A percentile compares a stretch with the other conserved stretches of the same genome.
Evolutionary conservation across 2,329 filamentous ascomycete genomes (phyloP).

Genomic region (Onygenales sp.): DNA sequence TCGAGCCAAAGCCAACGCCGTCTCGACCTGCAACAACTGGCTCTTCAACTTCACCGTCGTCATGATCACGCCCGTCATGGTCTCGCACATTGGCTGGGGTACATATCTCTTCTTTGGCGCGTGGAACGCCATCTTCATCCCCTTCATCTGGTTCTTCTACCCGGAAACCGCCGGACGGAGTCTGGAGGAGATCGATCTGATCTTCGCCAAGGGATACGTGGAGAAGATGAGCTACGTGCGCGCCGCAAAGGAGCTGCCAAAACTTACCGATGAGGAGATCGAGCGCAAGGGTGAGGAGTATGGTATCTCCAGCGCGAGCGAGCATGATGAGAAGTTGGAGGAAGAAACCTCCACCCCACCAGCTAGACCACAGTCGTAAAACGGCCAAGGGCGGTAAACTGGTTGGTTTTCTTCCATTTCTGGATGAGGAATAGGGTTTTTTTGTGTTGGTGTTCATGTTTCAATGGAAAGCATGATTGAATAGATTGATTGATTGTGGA

Average conservation of each 20-base stretch:
- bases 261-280: slow-evolving; percentile 26
- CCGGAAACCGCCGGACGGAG: slow-evolving; percentile 39
- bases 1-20: slow-evolving; percentile 46
- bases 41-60: slow-evolving; percentile 47
- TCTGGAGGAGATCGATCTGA: slow-evolving; percentile 36
- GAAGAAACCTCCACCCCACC: neutral
- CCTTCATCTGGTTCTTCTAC: slow-evolving; percentile 47
- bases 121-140: slow-evolving; percentile 39
- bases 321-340: neutral
- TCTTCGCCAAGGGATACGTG: slow-evolving; percentile 35
- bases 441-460: too few relatives aligned
- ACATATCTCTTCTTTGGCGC: slow-evolving; percentile 36
- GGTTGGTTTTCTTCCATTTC: too few relatives aligned
- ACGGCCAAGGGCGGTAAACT: too few relatives aligned
- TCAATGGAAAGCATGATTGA: too few relatives aligned
- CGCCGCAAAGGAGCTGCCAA: slow-evolving; percentile 24
- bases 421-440: too few relatives aligned
- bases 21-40: slow-evolving; percentile 47
- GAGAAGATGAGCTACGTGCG: slow-evolving; percentile 33
- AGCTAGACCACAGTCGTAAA: too few relatives aligned
- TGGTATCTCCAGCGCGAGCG: neutral
- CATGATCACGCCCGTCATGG: slow-evolving; percentile 40
- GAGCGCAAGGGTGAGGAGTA: neutral
- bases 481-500: too few relatives aligned
- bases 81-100: slow-evolving; percentile 29